A percentile compares a stretch with the other conserved stretches of the same genome.
phyloP scores from a whole-genome alignment of 148 eudicot species.

The Euryodendron excelsum region DNA sequence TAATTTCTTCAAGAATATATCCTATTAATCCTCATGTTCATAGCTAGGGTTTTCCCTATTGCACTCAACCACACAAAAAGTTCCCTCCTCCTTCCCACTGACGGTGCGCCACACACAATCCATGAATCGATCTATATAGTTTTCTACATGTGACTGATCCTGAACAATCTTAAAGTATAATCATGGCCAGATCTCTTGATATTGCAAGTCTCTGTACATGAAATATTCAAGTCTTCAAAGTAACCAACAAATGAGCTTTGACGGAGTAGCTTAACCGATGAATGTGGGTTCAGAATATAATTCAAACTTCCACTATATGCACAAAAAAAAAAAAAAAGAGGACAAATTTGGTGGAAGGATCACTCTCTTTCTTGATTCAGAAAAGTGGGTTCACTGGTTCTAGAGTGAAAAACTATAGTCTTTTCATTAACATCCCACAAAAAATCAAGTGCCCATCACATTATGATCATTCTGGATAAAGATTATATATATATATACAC shows the following conservation, averaged over 20 bases:
- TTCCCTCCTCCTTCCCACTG: background rate
- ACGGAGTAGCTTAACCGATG: conserved; percentile 4
- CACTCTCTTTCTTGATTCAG: conserved; percentile 11
- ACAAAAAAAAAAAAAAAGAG: background rate
- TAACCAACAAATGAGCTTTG: background rate
- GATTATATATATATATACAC: background rate
- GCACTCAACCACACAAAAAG: background rate
- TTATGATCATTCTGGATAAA: background rate
- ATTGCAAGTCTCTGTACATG: no score
- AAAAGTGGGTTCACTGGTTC: conserved; percentile 3
- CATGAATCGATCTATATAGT: background rate
- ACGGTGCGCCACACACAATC: background rate
- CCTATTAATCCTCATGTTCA: background rate
- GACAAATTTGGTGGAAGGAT: conserved; percentile 7
- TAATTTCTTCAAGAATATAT: no score
- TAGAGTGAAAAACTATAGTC: background rate
- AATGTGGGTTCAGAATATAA: conserved; percentile 6
- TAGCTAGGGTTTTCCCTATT: background rate
- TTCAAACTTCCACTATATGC: background rate
- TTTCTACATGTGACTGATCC: background rate
- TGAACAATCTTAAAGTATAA: no score
- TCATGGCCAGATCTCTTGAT: no score
- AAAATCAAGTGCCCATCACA: background rate
- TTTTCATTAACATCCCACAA: no score
- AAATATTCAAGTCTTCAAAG: no score